These are phyloP conservation scores for Ilyonectria robusta DNA, from an alignment of 2,329 filamentous ascomycete genomes.

Conservation along the genomic window DNA sequence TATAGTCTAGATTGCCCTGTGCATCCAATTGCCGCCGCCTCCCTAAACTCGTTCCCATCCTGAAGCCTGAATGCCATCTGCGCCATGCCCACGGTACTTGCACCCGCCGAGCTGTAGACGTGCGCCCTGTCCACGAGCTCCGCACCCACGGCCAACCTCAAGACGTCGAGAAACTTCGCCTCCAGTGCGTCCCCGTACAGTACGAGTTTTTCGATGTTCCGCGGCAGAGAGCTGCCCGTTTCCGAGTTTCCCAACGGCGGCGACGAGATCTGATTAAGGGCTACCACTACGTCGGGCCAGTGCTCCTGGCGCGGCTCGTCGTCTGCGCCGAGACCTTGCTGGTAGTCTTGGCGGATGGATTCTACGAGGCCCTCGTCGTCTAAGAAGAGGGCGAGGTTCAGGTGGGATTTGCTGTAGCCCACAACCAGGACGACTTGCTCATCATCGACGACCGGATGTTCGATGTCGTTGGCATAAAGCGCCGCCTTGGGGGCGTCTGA, in stretches of 20 bases:
- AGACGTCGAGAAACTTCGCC: not conserved
- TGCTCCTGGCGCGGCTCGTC: not conserved
- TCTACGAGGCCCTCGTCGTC: not conserved
- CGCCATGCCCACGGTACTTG: not conserved
- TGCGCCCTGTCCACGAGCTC: not conserved
- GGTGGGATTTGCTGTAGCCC: not conserved
- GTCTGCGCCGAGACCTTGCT: not conserved
- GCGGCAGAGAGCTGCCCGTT: not conserved
- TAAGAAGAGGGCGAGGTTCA: not conserved
- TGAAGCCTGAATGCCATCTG: not conserved
- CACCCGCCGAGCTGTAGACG: not conserved
- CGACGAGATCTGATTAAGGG: not conserved
- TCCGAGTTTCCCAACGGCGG: not conserved
- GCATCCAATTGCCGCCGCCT: not conserved
- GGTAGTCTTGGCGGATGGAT: not conserved
- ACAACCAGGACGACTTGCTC: not conserved
- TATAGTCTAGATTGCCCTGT: not conserved
- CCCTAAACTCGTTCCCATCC: not conserved
- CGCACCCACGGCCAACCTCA: not conserved
- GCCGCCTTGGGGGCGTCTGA: not conserved
- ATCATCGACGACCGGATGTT: not conserved
- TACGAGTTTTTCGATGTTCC: not conserved
- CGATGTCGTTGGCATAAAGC: not conserved
- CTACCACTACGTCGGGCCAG: not conserved
- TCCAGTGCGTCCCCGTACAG: not conserved